These are phyloP conservation scores for Globisporangium heterothallicum DNA, from an alignment of 352 stramenopile genomes.

Conservation along the genomic window DNA sequence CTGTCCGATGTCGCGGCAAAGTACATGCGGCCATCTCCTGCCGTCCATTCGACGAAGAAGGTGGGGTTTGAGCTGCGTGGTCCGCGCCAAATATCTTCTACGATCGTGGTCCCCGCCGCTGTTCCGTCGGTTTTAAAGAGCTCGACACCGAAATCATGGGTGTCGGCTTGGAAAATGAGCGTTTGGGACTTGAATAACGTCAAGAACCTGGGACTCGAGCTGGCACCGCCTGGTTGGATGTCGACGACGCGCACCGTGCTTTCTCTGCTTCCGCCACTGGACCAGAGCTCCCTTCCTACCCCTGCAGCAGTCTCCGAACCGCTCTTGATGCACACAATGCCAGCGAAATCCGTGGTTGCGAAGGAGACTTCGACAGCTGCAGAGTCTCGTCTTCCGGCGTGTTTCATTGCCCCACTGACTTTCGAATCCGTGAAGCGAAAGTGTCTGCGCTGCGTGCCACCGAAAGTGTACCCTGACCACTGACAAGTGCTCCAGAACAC, in stretches of 20 bases:
- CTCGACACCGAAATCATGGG: conserved; percentile 32
- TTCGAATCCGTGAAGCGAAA: conserved; percentile 79
- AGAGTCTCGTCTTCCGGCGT: conserved; percentile 46
- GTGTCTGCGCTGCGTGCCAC: conserved; percentile 28
- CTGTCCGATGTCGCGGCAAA: conserved; percentile 43
- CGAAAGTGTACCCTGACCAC: conserved; percentile 61
- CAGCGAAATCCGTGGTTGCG: conserved; percentile 48
- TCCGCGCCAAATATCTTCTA: conserved; percentile 51
- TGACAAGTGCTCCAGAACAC: conserved; percentile 77
- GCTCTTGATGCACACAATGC: conserved; percentile 64
- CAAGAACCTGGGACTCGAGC: conserved; percentile 41
- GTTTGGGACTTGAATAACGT: conserved; percentile 26
- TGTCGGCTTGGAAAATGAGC: conserved; percentile 56
- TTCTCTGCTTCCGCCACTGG: conserved; percentile 32
- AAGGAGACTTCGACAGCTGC: conserved; percentile 25
- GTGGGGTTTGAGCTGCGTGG: conserved; percentile 38
- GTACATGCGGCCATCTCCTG: conserved; percentile 33
- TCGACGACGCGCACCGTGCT: conserved; percentile 45
- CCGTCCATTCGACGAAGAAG: conserved; percentile 36
- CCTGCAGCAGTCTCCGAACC: not conserved
- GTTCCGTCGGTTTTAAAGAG: conserved; percentile 63
- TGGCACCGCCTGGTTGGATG: conserved; percentile 21
- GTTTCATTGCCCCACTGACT: conserved; percentile 54
- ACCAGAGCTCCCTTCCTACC: conserved; percentile 57
- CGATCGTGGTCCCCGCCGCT: conserved; percentile 26